phyloP scores from a whole-genome alignment of 139 green algal species.

The Chlamydomonas asymmetrica region DNA sequence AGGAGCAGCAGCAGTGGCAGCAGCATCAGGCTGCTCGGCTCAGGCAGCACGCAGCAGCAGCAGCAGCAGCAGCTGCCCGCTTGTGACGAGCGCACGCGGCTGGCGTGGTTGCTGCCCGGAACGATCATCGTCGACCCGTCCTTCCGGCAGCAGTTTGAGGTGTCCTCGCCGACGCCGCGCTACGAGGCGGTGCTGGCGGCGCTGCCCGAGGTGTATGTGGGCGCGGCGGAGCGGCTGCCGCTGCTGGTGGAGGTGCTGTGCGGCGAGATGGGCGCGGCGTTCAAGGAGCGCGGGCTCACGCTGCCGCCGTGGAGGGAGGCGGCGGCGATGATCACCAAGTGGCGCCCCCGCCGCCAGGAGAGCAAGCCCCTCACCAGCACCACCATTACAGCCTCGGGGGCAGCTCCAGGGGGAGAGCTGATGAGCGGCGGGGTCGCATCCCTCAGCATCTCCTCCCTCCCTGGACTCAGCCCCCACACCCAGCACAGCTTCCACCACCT shows the following conservation, averaged over 20 bases:
- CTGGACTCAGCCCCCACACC: no score
- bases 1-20: no score
- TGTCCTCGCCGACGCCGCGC: conserved; percentile 36
- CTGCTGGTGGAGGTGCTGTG: conserved; percentile 57
- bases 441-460: no score
- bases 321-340: conserved; percentile 60
- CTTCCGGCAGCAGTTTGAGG: conserved; percentile 64
- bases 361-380: conserved; percentile 10
- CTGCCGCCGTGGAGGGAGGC: conserved; percentile 65
- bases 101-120: neutral
- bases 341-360: conserved; percentile 31
- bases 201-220: conserved; percentile 60
- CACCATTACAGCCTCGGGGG: no score
- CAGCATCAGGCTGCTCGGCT: neutral
- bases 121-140: conserved; percentile 29
- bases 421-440: no score
- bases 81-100: neutral
- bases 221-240: conserved; percentile 47
- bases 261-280: conserved; percentile 53
- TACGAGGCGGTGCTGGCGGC: conserved; percentile 52
- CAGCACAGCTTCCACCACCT: no score
- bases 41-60: neutral
- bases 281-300: conserved; percentile 37
- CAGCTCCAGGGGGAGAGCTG: no score
- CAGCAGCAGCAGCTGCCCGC: neutral